phyloP scores from a whole-genome alignment of 2,329 filamentous ascomycete genomes.

The Dactylellina parvicollis region DNA sequence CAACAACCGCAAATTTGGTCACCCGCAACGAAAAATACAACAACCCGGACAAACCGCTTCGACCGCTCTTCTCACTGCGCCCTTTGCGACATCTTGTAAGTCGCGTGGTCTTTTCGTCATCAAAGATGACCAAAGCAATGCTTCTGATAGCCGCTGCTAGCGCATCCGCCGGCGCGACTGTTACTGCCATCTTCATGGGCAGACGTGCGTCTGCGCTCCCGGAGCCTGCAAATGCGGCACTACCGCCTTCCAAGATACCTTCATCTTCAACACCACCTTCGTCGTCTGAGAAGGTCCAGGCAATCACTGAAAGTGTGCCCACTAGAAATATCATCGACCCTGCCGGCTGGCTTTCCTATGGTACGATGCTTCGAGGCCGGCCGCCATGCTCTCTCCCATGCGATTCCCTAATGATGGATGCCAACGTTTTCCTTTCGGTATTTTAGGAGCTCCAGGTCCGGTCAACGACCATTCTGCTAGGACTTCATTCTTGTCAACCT shows the following conservation, averaged over 20 bases:
- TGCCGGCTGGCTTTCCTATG: slow-evolving; percentile 80
- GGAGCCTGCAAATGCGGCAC: slow-evolving; percentile 58
- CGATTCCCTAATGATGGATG: background rate
- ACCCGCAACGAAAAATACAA: no score
- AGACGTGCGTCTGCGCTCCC: slow-evolving; percentile 60
- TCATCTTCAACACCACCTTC: background rate
- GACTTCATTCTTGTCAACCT: slow-evolving; percentile 81
- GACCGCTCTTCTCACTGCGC: no score
- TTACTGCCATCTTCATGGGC: slow-evolving; percentile 70
- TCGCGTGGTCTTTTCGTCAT: no score
- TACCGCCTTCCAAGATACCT: slow-evolving; percentile 54
- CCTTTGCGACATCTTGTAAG: no score
- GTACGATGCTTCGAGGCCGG: slow-evolving; percentile 32
- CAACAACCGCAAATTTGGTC: no score
- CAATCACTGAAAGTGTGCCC: slow-evolving; percentile 55
- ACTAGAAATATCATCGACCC: slow-evolving; percentile 70
- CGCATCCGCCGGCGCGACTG: slow-evolving; percentile 78
- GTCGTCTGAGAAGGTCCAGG: slow-evolving; percentile 48
- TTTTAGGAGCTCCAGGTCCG: slow-evolving; percentile 81
- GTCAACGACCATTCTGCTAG: slow-evolving; percentile 82
- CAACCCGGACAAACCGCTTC: no score
- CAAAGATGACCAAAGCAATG: slow-evolving; percentile 78
- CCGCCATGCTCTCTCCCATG: background rate
- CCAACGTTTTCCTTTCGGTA: background rate
- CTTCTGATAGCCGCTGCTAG: slow-evolving; percentile 78